These are phyloP conservation scores for Trapa incisa DNA, from an alignment of 345 rosid species.

Conservation along the genomic window DNA sequence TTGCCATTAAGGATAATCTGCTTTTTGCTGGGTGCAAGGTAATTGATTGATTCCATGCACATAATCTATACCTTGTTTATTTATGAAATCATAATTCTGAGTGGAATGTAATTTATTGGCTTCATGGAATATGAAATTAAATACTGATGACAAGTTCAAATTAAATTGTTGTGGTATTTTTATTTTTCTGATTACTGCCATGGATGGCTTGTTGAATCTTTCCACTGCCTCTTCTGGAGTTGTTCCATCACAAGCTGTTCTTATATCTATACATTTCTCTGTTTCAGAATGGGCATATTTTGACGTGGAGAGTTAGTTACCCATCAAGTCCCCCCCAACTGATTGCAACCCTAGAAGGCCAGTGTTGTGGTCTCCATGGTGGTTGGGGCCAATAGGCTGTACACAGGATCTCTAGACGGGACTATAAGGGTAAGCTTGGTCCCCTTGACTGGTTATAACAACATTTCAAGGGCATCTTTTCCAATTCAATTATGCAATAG, in stretches of 20 bases:
- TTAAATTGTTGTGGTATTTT: not conserved
- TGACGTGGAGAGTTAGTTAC: slow-evolving; percentile 33
- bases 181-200: not conserved
- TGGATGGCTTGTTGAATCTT: not conserved
- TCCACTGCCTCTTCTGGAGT: not conserved
- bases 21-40: slow-evolving; percentile 57
- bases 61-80: not conserved
- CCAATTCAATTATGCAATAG: not conserved
- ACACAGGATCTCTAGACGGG: slow-evolving; percentile 36
- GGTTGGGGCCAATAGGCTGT: slow-evolving; percentile 22
- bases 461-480: not conserved
- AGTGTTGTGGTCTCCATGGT: slow-evolving; percentile 25
- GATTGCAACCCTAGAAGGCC: slow-evolving; percentile 25
- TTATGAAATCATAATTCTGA: not conserved
- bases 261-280: not conserved
- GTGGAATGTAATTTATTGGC: not conserved
- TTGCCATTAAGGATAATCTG: slow-evolving; percentile 25
- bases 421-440: slow-evolving; percentile 32
- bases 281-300: slow-evolving; percentile 35
- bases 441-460: too few relatives aligned
- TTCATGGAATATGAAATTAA: not conserved
- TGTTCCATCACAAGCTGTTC: not conserved
- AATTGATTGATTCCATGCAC: slow-evolving; percentile 4
- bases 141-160: not conserved
- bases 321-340: slow-evolving; percentile 24